Base-by-base conservation (phyloP, 2,329 filamentous ascomycete genomes). In the Rhynchosporium graminicola region DNA sequence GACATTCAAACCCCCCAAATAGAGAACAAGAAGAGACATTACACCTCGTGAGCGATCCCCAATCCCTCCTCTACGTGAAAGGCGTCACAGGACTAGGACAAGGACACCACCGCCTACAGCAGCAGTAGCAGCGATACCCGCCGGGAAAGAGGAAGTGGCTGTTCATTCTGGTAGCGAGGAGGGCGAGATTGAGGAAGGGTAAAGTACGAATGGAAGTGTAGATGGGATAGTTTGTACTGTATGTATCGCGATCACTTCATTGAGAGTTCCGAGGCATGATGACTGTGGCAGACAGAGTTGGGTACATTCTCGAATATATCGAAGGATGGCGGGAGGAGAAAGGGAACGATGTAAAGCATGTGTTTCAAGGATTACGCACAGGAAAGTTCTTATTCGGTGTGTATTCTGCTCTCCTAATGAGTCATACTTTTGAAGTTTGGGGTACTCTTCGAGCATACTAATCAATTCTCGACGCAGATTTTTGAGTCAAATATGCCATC, bases 151-250 rank as follows among this genome's bases (percentile, higher is more conserved):
- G 64, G 80, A 80, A 57, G 78, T 77, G 67, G 77, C 77, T 4
- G 68, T 75, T 42, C 73, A 74, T 72, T 94, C 90, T 63, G 95
- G 95, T 59, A 97, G 93, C 73, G 95, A 99, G 78, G 95, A 99
- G 77, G 95, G 95, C 58, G 95, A 99, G 79, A 98, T 99, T 71
- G 95, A 97, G 77, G 93, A 98, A 80, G 84, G 87, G 69, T 86
- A 79, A 67, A 43, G 52, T 52, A 33, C 12, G 28, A 47, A 43
- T 33, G 52, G 36, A 29, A 38, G 31, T 40, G 9, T 59, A 31
- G 59, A 40, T 62, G 54, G 51, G 59, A 60, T 57, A 64, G 42
- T 68, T 52, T 65, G 46, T 48, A 31, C 43, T 68, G 76, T 77
- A 77, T 71, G 75, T 77, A 76, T 73, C 62, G 68, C 54, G 59